These are phyloP conservation scores for Pilobolus umbonatus DNA, from an alignment of 192 early-diverging fungal species.

Conservation along the genomic window DNA sequence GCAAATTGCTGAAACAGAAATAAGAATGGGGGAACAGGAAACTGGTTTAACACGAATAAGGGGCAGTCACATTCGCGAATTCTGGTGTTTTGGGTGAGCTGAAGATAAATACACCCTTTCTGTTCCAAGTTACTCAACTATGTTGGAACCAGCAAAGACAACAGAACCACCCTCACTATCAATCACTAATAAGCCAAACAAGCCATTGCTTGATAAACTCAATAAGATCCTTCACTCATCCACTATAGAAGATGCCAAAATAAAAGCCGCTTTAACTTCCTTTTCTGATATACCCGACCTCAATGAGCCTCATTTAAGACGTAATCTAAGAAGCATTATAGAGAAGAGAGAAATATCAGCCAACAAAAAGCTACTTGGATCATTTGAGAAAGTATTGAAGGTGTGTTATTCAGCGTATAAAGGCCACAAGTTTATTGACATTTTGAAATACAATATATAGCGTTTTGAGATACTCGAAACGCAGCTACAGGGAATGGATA, in stretches of 20 bases:
- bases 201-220: slow-evolving; percentile 17
- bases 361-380: slow-evolving; percentile 49
- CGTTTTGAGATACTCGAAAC: slow-evolving; percentile 16
- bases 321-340: slow-evolving; percentile 57
- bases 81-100: too few relatives aligned
- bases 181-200: slow-evolving; percentile 26
- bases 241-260: slow-evolving; percentile 20
- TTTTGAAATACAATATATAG: background rate
- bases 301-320: slow-evolving; percentile 27
- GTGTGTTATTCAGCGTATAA: background rate
- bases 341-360: slow-evolving; percentile 49
- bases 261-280: slow-evolving; percentile 21
- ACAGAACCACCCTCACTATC: background rate
- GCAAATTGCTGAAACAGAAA: too few relatives aligned
- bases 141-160: background rate
- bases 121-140: background rate
- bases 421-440: background rate
- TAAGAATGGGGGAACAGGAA: too few relatives aligned
- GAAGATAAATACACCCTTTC: background rate
- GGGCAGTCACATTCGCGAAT: too few relatives aligned
- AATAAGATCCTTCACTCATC: slow-evolving; percentile 20
- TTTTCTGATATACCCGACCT: slow-evolving; percentile 20
- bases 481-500: slow-evolving; percentile 39
- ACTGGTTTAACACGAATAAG: too few relatives aligned
- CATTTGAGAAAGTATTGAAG: slow-evolving; percentile 51